phyloP scores from a whole-genome alignment of 306 rosid species.

The Dryas drummondii region DNA sequence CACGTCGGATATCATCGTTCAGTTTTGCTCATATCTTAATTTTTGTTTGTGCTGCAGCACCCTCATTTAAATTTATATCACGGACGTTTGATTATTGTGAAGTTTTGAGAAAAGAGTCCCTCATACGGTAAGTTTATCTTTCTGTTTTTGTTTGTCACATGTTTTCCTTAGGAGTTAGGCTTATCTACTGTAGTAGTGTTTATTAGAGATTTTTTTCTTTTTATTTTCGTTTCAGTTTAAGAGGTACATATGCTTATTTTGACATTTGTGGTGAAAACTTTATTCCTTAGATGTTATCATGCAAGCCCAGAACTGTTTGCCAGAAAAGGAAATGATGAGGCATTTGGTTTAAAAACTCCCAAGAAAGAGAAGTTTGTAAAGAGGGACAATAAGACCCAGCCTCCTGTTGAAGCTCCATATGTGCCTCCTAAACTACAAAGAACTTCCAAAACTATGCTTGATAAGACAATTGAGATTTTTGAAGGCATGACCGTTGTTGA shows the following conservation, averaged over 20 bases:
- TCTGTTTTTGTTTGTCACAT: neutral
- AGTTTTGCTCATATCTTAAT: slow-evolving; percentile 23
- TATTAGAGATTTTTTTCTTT: neutral
- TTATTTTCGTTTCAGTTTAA: neutral
- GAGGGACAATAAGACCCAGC: slow-evolving; percentile 50
- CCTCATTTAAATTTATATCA: slow-evolving; percentile 30
- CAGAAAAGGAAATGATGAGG: slow-evolving; percentile 42
- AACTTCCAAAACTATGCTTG: slow-evolving; percentile 44
- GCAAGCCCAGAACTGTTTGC: slow-evolving; percentile 50
- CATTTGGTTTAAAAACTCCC: slow-evolving; percentile 58
- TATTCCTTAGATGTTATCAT: slow-evolving; percentile 61
- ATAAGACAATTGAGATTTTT: slow-evolving; percentile 76
- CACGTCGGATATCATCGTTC: neutral
- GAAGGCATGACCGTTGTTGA: slow-evolving; percentile 87
- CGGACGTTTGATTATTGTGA: slow-evolving; percentile 27
- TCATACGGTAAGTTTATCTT: slow-evolving; percentile 47
- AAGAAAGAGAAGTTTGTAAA: slow-evolving; percentile 61
- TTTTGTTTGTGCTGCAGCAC: slow-evolving; percentile 40
- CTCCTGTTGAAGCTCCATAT: slow-evolving; percentile 77
- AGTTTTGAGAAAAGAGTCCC: slow-evolving; percentile 40
- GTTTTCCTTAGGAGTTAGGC: neutral
- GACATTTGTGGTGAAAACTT: neutral
- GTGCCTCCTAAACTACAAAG: slow-evolving; percentile 54
- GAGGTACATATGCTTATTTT: neutral
- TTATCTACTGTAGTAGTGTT: neutral